Base-by-base conservation (phyloP, 164 flowering plant species). In the Aristolochia californica region DNA sequence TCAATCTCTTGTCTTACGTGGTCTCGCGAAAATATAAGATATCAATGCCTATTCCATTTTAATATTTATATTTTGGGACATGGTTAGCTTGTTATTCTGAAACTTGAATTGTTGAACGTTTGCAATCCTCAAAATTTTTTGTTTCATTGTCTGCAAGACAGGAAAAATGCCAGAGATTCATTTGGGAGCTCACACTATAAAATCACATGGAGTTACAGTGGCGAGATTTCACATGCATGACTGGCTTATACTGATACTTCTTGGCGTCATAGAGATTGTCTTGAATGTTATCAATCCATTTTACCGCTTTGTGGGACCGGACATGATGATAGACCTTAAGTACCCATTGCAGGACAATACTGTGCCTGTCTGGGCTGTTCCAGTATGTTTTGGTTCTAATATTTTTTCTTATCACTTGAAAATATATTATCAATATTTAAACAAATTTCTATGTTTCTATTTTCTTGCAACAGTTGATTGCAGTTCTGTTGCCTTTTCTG, bases 351-450 rank as follows among this genome's bases (percentile, higher is more conserved):
- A 90, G 61, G 70, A 60, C 24, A 83, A 85, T 59, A 87, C 95
- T 0, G 83, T 90, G 21, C 97, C 97, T 17, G 21, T 74, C 0
- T 90, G 95, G 97, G 64, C 97, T 57, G 86, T 90, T 59, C 95
- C 93, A 17, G 97, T 90, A 72, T 81, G 95, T 61, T 43, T 34
- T 25, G 45, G 23, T 16, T 34, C 22, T 48, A 34, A 16, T 23
- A 23, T 2, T 24, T 45, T n/a, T 30, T 47, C 10, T 4, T 43
- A 10, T 43, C 24, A 48, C 25, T 45, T 22, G 9, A 21, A 45
- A n/a, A 16, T 22, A 25, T 13, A 9, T 17, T 21, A n/a, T n/a
- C n/a, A n/a, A n/a, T n/a, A n/a, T n/a, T n/a, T n/a, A n/a, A n/a
- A n/a, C n/a, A n/a, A n/a, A n/a, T n/a, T n/a, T 24, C 4, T 59